These are phyloP conservation scores for Sclerotiophoma versabilis DNA, from an alignment of 2,329 filamentous ascomycete genomes.

Conservation along the genomic window DNA sequence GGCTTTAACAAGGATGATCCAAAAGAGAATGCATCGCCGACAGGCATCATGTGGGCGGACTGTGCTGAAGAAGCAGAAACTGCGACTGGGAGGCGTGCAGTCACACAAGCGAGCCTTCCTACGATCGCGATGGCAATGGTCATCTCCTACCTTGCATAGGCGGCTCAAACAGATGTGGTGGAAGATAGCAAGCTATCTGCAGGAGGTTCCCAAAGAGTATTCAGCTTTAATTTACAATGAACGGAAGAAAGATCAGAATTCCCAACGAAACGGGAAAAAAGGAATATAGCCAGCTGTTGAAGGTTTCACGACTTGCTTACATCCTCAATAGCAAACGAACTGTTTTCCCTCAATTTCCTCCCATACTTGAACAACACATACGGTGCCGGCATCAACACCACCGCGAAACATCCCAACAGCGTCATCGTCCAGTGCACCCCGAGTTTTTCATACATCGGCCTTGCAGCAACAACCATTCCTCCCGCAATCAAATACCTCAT, in stretches of 20 bases:
- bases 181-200: too few species aligned
- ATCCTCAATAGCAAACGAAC: neutral
- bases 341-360: slow-evolving; percentile 35
- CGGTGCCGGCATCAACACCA: slow-evolving; percentile 43
- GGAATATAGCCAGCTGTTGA: neutral
- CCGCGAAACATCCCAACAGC: slow-evolving; percentile 47
- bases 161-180: too few species aligned
- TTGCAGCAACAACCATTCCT: slow-evolving; percentile 50
- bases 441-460: slow-evolving; percentile 51
- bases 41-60: too few species aligned
- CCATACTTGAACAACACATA: slow-evolving; percentile 49
- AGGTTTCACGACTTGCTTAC: neutral
- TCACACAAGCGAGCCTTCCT: too few species aligned
- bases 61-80: too few species aligned
- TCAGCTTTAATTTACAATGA: too few species aligned
- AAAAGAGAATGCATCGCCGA: too few species aligned
- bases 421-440: slow-evolving; percentile 55
- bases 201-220: too few species aligned
- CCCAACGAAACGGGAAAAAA: neutral
- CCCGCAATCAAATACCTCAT: slow-evolving; percentile 47
- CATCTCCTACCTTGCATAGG: too few species aligned
- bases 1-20: too few species aligned
- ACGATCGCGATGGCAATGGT: too few species aligned
- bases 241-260: neutral
- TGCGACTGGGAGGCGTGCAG: too few species aligned